A percentile compares a stretch with the other conserved stretches of the same genome.
These are phyloP conservation scores for Pichia nakasei DNA, from an alignment of 805 yeast genomes.

Conservation along the genomic window DNA sequence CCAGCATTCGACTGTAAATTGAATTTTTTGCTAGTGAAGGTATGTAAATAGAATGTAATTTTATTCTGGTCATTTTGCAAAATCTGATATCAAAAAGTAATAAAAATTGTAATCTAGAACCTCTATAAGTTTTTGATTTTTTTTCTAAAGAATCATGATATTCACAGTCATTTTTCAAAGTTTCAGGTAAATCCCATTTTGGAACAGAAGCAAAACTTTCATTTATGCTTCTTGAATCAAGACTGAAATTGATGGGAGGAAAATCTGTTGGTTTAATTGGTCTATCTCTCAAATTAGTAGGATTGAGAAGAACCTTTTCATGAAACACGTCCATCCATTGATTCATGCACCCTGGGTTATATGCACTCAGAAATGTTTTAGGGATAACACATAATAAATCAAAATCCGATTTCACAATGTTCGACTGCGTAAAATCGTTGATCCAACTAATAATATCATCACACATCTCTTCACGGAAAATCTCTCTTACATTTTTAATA, in stretches of 20 bases:
- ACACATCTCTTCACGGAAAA: constrained; percentile 74
- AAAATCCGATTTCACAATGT: constrained; percentile 40
- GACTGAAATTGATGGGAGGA: neutral
- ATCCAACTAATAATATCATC: constrained; percentile 65
- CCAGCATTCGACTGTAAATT: constrained; percentile 46
- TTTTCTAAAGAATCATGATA: constrained; percentile 27
- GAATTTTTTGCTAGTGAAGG: constrained; percentile 55
- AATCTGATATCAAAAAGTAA: constrained; percentile 62
- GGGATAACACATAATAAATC: constrained; percentile 44
- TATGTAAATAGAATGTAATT: constrained; percentile 56
- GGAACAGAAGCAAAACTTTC: constrained; percentile 18
- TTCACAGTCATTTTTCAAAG: constrained; percentile 37
- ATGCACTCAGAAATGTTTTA: constrained; percentile 47
- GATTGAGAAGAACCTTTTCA: constrained; percentile 22
- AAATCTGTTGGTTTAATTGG: neutral
- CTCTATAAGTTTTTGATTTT: constrained; percentile 19
- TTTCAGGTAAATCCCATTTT: constrained; percentile 39
- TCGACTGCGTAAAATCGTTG: constrained; percentile 45
- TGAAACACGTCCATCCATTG: constrained; percentile 20
- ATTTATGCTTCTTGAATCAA: neutral
- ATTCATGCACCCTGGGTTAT: constrained; percentile 43
- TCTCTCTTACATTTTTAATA: constrained; percentile 58
- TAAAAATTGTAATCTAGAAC: constrained; percentile 51
- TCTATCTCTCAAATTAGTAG: constrained; percentile 9
- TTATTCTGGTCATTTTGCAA: constrained; percentile 53